Evolutionary conservation across 352 stramenopile genomes (phyloP).

Genomic region (Pythium rhizo-oryzae): DNA sequence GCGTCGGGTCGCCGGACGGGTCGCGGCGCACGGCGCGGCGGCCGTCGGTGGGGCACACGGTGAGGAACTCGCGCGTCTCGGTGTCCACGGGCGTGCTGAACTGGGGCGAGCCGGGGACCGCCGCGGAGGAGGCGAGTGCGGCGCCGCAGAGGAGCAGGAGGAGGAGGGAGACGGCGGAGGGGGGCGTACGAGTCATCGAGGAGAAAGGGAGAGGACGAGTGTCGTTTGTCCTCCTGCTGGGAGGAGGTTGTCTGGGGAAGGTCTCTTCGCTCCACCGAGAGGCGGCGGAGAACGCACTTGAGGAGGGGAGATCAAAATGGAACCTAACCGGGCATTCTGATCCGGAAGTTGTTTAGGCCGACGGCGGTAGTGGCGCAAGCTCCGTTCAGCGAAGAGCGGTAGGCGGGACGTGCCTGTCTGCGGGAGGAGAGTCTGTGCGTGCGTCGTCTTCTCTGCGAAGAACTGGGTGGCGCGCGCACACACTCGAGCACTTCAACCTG

Average conservation of each 20-base stretch:
- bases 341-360: no score
- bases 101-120: neutral
- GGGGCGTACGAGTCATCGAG: neutral
- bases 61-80: slow-evolving; percentile 3
- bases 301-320: no score
- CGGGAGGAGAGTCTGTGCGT: no score
- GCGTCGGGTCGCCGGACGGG: slow-evolving; percentile 1
- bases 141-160: neutral
- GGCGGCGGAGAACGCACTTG: no score
- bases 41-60: slow-evolving; percentile 17
- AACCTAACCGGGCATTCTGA: no score
- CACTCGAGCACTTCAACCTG: neutral
- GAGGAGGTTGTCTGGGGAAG: no score
- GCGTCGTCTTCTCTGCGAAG: neutral
- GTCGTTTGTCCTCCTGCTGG: no score
- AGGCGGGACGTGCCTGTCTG: no score
- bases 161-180: neutral
- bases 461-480: neutral
- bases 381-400: no score
- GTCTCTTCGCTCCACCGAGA: no score
- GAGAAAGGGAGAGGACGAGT: neutral
- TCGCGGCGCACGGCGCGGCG: slow-evolving; percentile 10
- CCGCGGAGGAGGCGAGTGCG: neutral
- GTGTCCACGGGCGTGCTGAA: neutral
- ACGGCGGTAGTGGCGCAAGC: no score